A percentile compares a stretch with the other conserved stretches of the same genome.
phyloP scores from a whole-genome alignment of 441 rosid genomes.

The Biscutella laevigata region DNA sequence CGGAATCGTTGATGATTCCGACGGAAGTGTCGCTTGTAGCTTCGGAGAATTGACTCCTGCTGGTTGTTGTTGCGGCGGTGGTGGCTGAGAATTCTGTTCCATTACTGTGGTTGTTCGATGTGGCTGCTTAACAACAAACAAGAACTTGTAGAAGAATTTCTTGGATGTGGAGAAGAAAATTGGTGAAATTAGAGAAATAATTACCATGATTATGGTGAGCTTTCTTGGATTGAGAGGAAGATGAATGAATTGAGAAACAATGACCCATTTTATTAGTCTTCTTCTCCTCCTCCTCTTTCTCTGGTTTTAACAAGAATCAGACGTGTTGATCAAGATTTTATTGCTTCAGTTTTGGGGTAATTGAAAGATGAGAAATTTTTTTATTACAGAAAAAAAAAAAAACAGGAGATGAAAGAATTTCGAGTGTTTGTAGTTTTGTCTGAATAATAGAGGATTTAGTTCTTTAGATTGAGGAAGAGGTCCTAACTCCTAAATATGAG shows the following conservation, averaged over 20 bases:
- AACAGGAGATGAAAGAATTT: too few relatives aligned
- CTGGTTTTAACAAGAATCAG: neutral
- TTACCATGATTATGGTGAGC: constrained; percentile 11
- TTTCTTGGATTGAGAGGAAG: constrained; percentile 14
- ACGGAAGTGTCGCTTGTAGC: constrained; percentile 37
- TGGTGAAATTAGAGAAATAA: neutral
- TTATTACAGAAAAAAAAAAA: too few relatives aligned
- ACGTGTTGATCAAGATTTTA: constrained; percentile 17
- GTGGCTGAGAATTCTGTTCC: constrained; percentile 25
- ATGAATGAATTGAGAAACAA: neutral
- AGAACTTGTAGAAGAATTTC: neutral
- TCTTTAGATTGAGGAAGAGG: too few relatives aligned
- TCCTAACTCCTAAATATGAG: too few relatives aligned
- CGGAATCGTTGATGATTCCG: constrained; percentile 18
- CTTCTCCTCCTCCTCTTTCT: constrained; percentile 1
- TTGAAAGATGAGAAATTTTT: too few relatives aligned
- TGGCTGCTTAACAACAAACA: constrained; percentile 5
- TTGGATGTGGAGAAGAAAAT: too few relatives aligned
- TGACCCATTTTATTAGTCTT: constrained; percentile 16
- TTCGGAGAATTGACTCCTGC: constrained; percentile 43
- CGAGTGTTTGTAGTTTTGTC: too few relatives aligned
- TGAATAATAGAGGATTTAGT: too few relatives aligned
- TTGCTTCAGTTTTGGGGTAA: too few relatives aligned
- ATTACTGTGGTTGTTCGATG: constrained; percentile 14
- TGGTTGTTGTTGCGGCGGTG: constrained; percentile 32